Conservation (phyloP, 768 basidiomycete genomes). For the Leccinum broughii region DNA sequence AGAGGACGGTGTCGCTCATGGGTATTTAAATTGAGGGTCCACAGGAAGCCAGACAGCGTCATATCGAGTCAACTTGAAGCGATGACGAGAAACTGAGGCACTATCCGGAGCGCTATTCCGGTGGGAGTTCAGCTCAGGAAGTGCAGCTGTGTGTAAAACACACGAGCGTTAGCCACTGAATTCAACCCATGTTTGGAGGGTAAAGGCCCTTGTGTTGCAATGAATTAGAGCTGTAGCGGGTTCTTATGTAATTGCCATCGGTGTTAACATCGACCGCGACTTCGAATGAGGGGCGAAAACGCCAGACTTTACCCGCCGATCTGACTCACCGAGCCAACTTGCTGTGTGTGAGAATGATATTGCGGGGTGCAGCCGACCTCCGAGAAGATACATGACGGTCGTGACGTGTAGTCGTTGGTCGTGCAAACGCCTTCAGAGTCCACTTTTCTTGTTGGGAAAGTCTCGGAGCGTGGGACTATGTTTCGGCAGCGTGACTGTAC, state of each 20-base stretch:
- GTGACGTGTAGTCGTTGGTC: neutral
- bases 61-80: slow-evolving; percentile 22
- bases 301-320: slow-evolving; percentile 30
- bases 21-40: slow-evolving; percentile 25
- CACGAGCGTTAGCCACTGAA: slow-evolving; percentile 5
- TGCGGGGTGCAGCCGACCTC: slow-evolving; percentile 11
- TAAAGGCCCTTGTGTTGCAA: slow-evolving; percentile 7
- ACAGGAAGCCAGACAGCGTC: slow-evolving; percentile 27
- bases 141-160: slow-evolving; percentile 20
- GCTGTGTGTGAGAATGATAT: slow-evolving; percentile 32
- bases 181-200: slow-evolving; percentile 22
- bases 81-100: slow-evolving; percentile 20
- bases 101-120: slow-evolving; percentile 8
- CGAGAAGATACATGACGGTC: slow-evolving; percentile 7
- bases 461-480: neutral
- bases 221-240: slow-evolving; percentile 18
- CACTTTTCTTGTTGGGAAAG: neutral
- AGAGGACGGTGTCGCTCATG: slow-evolving; percentile 1
- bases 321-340: slow-evolving; percentile 28
- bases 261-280: slow-evolving; percentile 19
- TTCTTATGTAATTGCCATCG: slow-evolving; percentile 21
- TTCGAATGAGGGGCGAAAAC: slow-evolving; percentile 21
- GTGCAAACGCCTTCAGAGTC: neutral
- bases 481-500: slow-evolving; percentile 5
- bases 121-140: slow-evolving; percentile 11